Evolutionary conservation across 202 grass and related monocot genomes (phyloP).

Genomic region (Panicum virgatum): DNA sequence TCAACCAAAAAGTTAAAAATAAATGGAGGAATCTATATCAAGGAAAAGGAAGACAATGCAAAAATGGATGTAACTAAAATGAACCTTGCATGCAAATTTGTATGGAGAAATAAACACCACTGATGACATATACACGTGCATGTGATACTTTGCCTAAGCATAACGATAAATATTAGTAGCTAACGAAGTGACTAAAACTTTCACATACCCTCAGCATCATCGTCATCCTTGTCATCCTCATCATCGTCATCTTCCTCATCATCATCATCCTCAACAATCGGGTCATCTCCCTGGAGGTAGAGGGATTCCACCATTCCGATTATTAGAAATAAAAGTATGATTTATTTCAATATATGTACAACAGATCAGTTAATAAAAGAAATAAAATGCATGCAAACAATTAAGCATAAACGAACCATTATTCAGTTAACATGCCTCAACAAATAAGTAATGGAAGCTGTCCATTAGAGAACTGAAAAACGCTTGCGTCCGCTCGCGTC

Average conservation of each 20-base stretch:
- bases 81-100: background rate
- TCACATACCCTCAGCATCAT: constrained; percentile 54
- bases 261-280: constrained; percentile 62
- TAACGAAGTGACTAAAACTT: background rate
- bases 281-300: constrained; percentile 57
- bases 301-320: background rate
- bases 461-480: too few species aligned
- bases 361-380: too few species aligned
- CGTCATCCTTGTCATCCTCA: constrained; percentile 66
- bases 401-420: too few species aligned
- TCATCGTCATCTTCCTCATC: constrained; percentile 68
- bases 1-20: background rate
- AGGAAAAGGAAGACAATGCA: background rate
- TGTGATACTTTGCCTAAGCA: too few species aligned
- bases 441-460: too few species aligned
- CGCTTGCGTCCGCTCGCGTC: too few species aligned
- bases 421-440: background rate
- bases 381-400: too few species aligned
- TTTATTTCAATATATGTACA: background rate
- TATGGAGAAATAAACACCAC: too few species aligned
- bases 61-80: background rate
- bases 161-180: background rate
- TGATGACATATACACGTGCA: too few species aligned
- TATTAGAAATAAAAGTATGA: background rate
- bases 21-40: background rate